Evolutionary conservation across 2,329 filamentous ascomycete species (phyloP), one percentile per base, ranked within the genome.

Genomic region (Apiospora marii): DNA sequence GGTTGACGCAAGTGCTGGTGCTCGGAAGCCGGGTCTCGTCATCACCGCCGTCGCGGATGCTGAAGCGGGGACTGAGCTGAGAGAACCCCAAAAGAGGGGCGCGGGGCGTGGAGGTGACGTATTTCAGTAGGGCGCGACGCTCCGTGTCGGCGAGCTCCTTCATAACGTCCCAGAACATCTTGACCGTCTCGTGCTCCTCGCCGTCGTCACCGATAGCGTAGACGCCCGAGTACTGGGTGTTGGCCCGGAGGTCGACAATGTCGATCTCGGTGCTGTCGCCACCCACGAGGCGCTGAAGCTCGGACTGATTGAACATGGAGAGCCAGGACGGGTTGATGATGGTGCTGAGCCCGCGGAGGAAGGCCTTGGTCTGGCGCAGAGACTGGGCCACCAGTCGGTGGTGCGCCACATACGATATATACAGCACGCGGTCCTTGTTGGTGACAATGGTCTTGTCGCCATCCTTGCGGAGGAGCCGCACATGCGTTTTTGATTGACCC

Each of bases 221-320:
- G 0, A 97, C 87, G 1, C 96, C 96, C 70, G 94, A 93, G 81
- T 98, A 99, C 2, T 90, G 83, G 0, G 96, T 98, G 83, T 98
- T 93, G 71, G 87, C 87, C 34, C 95, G 91, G 53, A 98, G 87
- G 81, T 99, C 96, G 41, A 93, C 90, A 48, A 99, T 88, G 78
- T 98, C 93, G 73, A 99, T 97, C 74, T 94, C 92, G 13, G 92
- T 92, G 41, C 91, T 92, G 77, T 97, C 95, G 61, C 96, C 96
- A 70, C 95, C 94, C 22, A 99, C 93, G 7, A 99, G 91, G 1
- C 94, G 96, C 83, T 98, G 96, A 5, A 99, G 88, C 81, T 99
- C 96, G 3, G 91, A 91, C 81, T 98, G 96, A 82, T 99, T 99
- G 86, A 99, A 99, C 96, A 99, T 98, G 78, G 93, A 95, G 5